A percentile compares a stretch with the other conserved stretches of the same genome.
Evolutionary conservation across 305 asterid species (phyloP).

Genomic region (Andrographis paniculata): DNA sequence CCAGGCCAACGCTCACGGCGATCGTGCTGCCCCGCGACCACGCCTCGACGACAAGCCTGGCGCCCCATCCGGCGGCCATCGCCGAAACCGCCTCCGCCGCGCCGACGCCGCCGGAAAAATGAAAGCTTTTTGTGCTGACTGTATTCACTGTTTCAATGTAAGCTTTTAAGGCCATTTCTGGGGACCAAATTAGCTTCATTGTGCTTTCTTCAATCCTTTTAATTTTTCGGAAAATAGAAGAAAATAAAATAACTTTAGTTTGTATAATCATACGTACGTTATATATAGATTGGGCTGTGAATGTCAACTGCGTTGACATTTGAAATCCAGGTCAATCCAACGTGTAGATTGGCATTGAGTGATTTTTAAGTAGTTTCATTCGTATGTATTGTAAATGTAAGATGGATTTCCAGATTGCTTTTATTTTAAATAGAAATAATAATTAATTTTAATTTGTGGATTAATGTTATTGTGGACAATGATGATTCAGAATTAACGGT

Average conservation of each 20-base stretch:
- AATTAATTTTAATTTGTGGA: no score
- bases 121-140: slow-evolving; percentile 11
- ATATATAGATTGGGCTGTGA: not conserved
- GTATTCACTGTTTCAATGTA: slow-evolving; percentile 35
- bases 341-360: not conserved
- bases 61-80: slow-evolving; percentile 95
- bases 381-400: no score
- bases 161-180: slow-evolving; percentile 38
- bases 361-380: no score
- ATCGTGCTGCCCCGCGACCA: slow-evolving; percentile 69
- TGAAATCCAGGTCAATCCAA: not conserved
- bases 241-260: not conserved
- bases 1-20: slow-evolving; percentile 60
- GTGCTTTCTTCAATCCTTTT: not conserved
- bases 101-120: slow-evolving; percentile 38
- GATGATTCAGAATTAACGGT: no score
- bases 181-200: slow-evolving; percentile 50
- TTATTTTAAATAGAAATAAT: no score
- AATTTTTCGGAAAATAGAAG: no score
- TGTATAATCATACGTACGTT: not conserved
- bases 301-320: not conserved
- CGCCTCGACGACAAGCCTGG: slow-evolving; percentile 67
- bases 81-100: slow-evolving; percentile 78
- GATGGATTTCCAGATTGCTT: no score
- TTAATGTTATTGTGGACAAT: no score